Base-by-base conservation (phyloP, 75 land plant genomes). In the Cryptomeria japonica region DNA sequence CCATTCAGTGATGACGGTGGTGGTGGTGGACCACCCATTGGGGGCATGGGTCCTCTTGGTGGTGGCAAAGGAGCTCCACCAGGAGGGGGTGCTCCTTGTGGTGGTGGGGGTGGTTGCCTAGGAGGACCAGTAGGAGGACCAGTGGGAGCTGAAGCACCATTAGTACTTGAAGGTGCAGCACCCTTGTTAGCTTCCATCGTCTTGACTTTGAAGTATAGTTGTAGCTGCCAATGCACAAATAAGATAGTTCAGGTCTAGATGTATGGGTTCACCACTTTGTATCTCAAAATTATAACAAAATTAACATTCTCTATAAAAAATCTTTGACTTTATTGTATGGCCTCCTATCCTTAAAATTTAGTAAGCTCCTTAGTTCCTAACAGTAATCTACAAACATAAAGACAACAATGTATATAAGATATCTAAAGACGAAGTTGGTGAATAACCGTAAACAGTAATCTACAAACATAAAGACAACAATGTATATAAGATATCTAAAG, bases 201-300 rank as follows among this genome's bases (percentile, higher is more conserved):
- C 72, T 94, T 96, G 87, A 89, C 83, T 89, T 96, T 98, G 92
- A 97, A 98, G 87, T 98, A 95, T 39, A 98, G 83, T 85, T 98
- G 99, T 86, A 97, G 85, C 98, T 97, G 93, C 73, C 84, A 53
- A 36, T 12, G 15, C 55, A 61, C 49, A 86, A 1, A 80, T 70
- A 47, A 83, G 10, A 32, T n/a, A 75, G 61, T 41, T 75, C 32
- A 51, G 28, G 18, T 34, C 38, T 51, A 34, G 37, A 85, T 64
- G 34, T 83, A 83, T 85, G 70, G 70, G 5, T 58, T 58, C 28
- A 46, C 39, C 10, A 11, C 28, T 10, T 58, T 72, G 92, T 78
- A 86, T 22, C 86, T 82, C 56, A 2, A 68, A 16, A 76, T 37
- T 85, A 34, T 58, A 18, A 31, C 32, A 84, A 61, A 16, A 68